Base-by-base conservation (phyloP, 2,329 filamentous ascomycete genomes). In the Sarocladium strictum region DNA sequence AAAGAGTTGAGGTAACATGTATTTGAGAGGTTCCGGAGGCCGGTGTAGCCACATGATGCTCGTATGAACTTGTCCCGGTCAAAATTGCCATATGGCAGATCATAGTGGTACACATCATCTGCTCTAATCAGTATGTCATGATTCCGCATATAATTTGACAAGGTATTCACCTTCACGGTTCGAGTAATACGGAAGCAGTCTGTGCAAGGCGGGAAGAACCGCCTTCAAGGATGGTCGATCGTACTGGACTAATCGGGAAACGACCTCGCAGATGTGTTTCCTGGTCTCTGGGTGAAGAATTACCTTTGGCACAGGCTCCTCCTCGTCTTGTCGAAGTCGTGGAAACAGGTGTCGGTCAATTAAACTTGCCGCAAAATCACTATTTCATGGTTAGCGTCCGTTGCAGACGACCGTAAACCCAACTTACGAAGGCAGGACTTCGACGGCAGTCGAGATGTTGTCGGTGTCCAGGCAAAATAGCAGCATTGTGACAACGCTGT, bases 1-100 rank as follows among this genome's bases (percentile, higher is more conserved):
- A 99, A 76, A 0, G 94, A 97, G 67, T 99, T 99, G 65, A 97
- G 80, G 67, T 99, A 99, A 70, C 94, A 99, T 0, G 95, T 97
- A 66, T 97, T 96, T 10, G 90, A 94, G 15, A 97, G 79, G 63
- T 99, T 99, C 55, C 81, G 81, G n/a, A 99, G 71, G 1, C 94
- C 94, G n/a, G 88, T 84, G 66, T 96, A 96, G 19, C 90, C 91
- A 58, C 88, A 88, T 1, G 81, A 72, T 2, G 89, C 84, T 58
- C 90, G 84, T n/a, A 95, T 79, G 15, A 83, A 80, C 62, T 81
- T 85, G 37, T 70, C 70, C 32, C 85, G 78, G 52, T 93, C 88
- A 58, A 89, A 86, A 47, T 75, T 69, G 19, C 50, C 50, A 63
- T 76, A 80, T 3, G 72, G 72, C 3, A 87, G 72, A 0, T 89